Evolutionary conservation across 768 basidiomycete species (phyloP), one percentile per base, ranked within the genome.

Genomic region (Exidia glandulosa): DNA sequence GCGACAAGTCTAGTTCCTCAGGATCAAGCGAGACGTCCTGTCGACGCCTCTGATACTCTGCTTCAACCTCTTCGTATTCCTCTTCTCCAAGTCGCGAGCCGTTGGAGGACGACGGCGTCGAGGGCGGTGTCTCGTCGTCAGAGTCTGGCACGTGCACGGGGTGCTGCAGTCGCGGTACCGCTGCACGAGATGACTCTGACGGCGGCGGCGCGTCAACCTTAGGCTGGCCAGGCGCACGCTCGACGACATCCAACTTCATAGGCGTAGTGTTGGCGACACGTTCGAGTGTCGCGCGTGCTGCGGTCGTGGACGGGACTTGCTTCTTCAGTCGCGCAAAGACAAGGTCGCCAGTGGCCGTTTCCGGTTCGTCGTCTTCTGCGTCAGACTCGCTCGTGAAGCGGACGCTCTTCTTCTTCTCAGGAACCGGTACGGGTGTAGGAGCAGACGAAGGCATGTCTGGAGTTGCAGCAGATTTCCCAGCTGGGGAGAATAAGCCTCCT

Each of bases 161-260:
- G 14, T 37, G 25, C 57, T 58, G 36, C 13, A 30, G 16, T 14
- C 57, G 34, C 14, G 13, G n/a, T 10, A 19, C 9, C 9, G 36
- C 19, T 9, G 50, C 7, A 27, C 30, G 50, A 6, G 10, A 19
- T 13, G 50, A 6, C 25, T 54, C 30, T 14, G 50, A 54, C 3
- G 50, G 50, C 19, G 25, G 50, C 7, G 25, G 9, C 9, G 50
- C 27, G 3, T 10, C 32, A 3, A 32, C 59, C 16, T 30, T 27
- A 23, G 48, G 13, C 13, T 32, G 29, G 14, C 31, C 31, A 30
- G 59, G 59, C 2, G 32, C 27, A 6, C 59, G 59, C 32, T 59
- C 59, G 6, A 59, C 59, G 33, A 59, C 59, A 32, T 59, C 14
- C 10, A 59, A 23, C 33, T 59, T 59, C 59, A 59, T 32, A 3